Percentiles rank a stretch among this genome's conserved stretches.
phyloP scores from a whole-genome alignment of 345 rosid genomes.

The Turnera subulata region DNA sequence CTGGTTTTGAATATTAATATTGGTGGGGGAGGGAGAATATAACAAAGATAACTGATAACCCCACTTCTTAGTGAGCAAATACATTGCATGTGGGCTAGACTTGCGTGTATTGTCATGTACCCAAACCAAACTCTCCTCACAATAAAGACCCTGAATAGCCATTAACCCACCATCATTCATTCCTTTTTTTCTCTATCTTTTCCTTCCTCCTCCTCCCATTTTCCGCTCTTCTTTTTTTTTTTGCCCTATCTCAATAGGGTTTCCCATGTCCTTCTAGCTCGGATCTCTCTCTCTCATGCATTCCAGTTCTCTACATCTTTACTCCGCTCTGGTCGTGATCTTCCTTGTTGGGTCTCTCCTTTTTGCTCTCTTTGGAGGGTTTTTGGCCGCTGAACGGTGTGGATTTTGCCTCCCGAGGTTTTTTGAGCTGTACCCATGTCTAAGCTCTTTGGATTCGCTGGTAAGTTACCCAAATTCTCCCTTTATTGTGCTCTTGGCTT shows the following conservation, averaged over 20 bases:
- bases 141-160: constrained; percentile 8
- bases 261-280: constrained; percentile 27
- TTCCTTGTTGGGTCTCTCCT: constrained; percentile 35
- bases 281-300: constrained; percentile 48
- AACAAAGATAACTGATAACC: constrained; percentile 34
- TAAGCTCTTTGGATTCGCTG: constrained; percentile 57
- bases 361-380: constrained; percentile 85
- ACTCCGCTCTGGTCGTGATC: constrained; percentile 14
- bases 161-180: neutral
- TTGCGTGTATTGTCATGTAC: constrained; percentile 33
- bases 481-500: constrained; percentile 4
- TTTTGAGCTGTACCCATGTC: constrained; percentile 66
- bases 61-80: constrained; percentile 32
- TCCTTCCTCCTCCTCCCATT: constrained; percentile 5
- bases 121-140: constrained; percentile 1
- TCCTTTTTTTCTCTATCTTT: neutral
- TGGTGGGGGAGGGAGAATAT: constrained; percentile 34
- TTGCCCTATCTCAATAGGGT: constrained; percentile 94
- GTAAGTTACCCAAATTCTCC: constrained; percentile 28
- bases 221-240: constrained; percentile 23
- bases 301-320: constrained; percentile 17
- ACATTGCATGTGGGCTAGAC: constrained; percentile 55
- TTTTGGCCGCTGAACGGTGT: constrained; percentile 39
- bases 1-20: constrained; percentile 19
- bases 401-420: constrained; percentile 38